Evolutionary conservation across 2,329 filamentous ascomycete species (phyloP), one percentile per base, ranked within the genome.

Genomic region (Talaromyces albobiverticillius): DNA sequence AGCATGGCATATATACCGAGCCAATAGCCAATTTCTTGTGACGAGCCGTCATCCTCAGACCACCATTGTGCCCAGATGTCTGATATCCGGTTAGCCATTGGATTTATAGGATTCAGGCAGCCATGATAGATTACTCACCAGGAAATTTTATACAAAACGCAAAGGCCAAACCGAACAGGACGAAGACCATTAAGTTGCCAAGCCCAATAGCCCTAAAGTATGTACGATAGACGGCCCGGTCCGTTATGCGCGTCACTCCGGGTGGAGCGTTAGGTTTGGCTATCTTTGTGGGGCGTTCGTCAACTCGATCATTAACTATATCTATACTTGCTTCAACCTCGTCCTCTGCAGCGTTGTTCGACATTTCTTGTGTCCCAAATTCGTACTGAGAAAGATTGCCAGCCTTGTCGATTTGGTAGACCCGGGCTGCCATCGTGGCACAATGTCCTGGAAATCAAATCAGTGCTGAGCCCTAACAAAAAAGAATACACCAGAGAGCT

Each of bases 31-130:
- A 46, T 23, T 11, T 46, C 31, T 26, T 46, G 25, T 6, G 43
- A 46, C 16, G 25, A 32, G n/a, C 25, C 23, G 25, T 34, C 18
- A 22, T 32, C 43, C 31, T 46, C 26, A 32, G 43, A 46, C 43
- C 43, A 46, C 43, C 43, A 46, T 46, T 46, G 43, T 32, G 43
- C 26, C 43, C 43, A 46, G 43, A 46, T 46, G 32, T 46, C 43
- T 46, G 11, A 16, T 8, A 18, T 46, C 2, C 7, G 4, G 26
- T 46, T 32, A 46, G 26, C 4, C 9, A 6, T 36, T 36, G 13
- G 31, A 34, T 14, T 13, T 9, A 5, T 11, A 36, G n/a, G 14
- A 16, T 46, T 20, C 7, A 31, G n/a, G n/a, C 31, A 11, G 23
- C 3, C n/a, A 9, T 45, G 3, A 9, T 16, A 7, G 16, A 10